Base-by-base conservation (phyloP, 78 protist genomes). In the Dictyostelium capitatum region DNA sequence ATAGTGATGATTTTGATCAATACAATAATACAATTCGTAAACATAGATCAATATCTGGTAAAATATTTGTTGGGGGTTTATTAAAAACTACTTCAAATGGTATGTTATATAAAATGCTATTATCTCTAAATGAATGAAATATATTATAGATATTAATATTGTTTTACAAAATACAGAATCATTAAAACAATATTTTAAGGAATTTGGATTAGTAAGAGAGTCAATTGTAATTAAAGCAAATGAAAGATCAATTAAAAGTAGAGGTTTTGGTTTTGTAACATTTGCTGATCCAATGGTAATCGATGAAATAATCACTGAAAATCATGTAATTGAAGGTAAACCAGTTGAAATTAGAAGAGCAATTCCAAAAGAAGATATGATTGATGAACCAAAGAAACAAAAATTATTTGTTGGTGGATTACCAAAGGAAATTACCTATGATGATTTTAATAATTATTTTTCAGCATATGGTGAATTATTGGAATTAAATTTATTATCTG, bases 211-310 rank as follows among this genome's bases (percentile, higher is more conserved):
- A 20, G 79, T 87, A 14, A 77, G 51, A 37, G 93, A 87, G 8
- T 77, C 83, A 41, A 62, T 87, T 14, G 84, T 87, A 3, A 87
- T 87, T 3, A 87, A 87, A 17, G 70, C 79, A 15, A 87, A 47
- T 48, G 93, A 87, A 78, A 87, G 78, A 37, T 64, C 83, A 4
- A 57, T 51, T 2, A 87, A 87, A 32, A 87, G 93, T 77, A 74
- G 93, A 64, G 93, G 93, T 3, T 87, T 87, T 87, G 93, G 93
- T 5, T 87, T 87, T 77, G 93, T 87, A 7, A 87, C 93, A 1
- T 87, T 87, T 64, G 32, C 17, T 47, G 69, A 87, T 20, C 83
- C 83, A 19, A 14, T 19, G 28, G 73, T 77, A 11, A 77, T 87
- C 3, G 93, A 87, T 37, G 30, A 48, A 77, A 50, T 87, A 6